These are phyloP conservation scores for Thielaviopsis ethacetica DNA, from an alignment of 2,329 filamentous ascomycete species.

Conservation along the genomic window DNA sequence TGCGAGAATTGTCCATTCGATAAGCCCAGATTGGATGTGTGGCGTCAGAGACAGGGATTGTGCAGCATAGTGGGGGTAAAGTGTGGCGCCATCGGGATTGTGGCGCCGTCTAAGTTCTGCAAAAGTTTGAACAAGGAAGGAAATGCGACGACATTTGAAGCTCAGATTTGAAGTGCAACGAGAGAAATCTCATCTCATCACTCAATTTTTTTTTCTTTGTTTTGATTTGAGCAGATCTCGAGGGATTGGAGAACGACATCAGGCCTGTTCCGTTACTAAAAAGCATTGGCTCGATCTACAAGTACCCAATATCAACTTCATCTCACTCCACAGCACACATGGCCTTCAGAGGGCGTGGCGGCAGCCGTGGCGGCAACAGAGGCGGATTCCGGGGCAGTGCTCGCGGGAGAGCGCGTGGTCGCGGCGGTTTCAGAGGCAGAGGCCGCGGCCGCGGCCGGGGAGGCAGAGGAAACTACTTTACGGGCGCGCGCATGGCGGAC, in stretches of 20 bases:
- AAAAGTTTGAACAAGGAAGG: not conserved
- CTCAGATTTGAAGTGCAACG: not conserved
- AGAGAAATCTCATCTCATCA: not conserved
- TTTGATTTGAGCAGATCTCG: not conserved
- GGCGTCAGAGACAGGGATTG: not conserved
- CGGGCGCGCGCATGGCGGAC: constrained; percentile 29
- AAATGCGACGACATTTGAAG: not conserved
- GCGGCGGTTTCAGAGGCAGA: constrained; percentile 18
- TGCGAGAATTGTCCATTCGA: constrained; percentile 7
- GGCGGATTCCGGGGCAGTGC: constrained; percentile 13
- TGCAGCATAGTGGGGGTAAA: not conserved
- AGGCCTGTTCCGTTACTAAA: not conserved
- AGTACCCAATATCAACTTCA: not conserved
- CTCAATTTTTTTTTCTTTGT: not conserved
- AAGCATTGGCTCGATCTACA: not conserved
- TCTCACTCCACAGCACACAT: not conserved
- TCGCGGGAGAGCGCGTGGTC: not conserved
- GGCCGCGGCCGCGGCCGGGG: constrained; percentile 20
- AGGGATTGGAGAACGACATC: not conserved
- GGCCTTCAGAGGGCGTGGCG: constrained; percentile 13
- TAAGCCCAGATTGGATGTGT: constrained; percentile 7
- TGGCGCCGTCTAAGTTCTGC: constrained; percentile 5
- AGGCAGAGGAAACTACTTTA: constrained; percentile 24
- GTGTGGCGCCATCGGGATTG: not conserved
- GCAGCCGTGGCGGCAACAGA: constrained; percentile 14